Base-by-base conservation (phyloP, 2,329 filamentous ascomycete genomes). In the Fusarium stilboides region DNA sequence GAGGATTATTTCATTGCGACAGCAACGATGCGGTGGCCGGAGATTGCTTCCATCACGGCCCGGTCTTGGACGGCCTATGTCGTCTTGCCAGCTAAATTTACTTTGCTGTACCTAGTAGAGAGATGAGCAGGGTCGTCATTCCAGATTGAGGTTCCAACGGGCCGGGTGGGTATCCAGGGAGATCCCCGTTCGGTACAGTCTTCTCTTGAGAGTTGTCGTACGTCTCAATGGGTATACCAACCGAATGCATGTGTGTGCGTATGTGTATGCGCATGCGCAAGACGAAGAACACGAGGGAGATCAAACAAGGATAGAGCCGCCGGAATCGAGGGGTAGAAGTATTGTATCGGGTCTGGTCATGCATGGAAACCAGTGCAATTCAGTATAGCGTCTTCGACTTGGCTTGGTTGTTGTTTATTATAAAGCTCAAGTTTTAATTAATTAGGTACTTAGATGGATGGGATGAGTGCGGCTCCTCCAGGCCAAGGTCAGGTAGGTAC, bases 21-120 rank as follows among this genome's bases (percentile, higher is more conserved):
- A 60, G 57, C 70, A 69, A 72, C 68, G 61, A 73, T 63, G 56
- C 61, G 68, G 68, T 56, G 36, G 44, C 55, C 71, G 72, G 72
- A 74, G 64, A 75, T 74, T 74, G 61, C 71, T 62, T 57, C 46
- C 55, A 69, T 64, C 45, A 47, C 40, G 57, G 57, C 59, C 45
- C 36, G 54, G 65, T 57, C 37, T 69, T 59, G 56, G 34, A 59
- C 34, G 28, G 52, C 55, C 60, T 52, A 60, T 61, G 28, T 62
- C 53, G 26, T 57, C 62, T 60, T 49, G 57, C 51, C 55, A 70
- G 69, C 55, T 62, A 65, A 62, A 68, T 70, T 65, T 65, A 59
- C 34, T 46, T 46, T 37, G n/a, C 20, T 39, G 56, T 37, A 54
- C 53, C 64, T 61, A 57, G 64, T 52, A 54, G 33, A 66, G 56